Evolutionary conservation across 129 eudicot genomes (phyloP).

Genomic region (Pulicaria dysenterica): DNA sequence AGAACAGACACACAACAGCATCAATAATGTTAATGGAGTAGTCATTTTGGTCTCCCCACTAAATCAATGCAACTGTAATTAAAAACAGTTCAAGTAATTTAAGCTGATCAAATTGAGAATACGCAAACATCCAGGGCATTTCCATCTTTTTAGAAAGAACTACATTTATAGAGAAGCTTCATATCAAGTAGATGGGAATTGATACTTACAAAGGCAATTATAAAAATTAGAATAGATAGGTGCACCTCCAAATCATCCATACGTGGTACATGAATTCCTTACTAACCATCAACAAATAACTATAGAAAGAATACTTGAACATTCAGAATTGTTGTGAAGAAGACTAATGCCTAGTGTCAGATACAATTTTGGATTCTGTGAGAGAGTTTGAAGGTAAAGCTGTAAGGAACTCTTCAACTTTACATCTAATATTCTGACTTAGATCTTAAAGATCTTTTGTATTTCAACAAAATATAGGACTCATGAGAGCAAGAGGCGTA

Average conservation of each 20-base stretch:
- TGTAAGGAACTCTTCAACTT: no score
- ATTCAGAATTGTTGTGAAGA: neutral
- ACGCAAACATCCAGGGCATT: slow-evolving; percentile 7
- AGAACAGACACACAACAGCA: neutral
- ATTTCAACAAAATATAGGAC: no score
- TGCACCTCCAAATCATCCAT: neutral
- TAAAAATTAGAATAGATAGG: no score
- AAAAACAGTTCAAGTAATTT: slow-evolving; percentile 1
- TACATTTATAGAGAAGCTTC: slow-evolving; percentile 22
- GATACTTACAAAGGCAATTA: neutral
- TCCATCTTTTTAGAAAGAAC: slow-evolving; percentile 19
- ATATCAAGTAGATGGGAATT: slow-evolving; percentile 5
- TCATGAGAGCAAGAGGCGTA: no score
- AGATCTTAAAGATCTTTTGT: no score
- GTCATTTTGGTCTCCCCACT: neutral
- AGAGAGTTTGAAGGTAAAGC: no score
- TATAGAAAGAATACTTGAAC: neutral
- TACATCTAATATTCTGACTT: no score
- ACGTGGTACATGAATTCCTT: slow-evolving; percentile 15
- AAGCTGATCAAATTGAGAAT: neutral
- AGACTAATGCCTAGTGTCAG: neutral
- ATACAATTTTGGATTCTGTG: neutral
- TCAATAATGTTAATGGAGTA: neutral
- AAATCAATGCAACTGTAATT: neutral
- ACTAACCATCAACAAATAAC: slow-evolving; percentile 26